Evolutionary conservation across 2,329 filamentous ascomycete genomes (phyloP).

Genomic region (Trichothecium roseum): DNA sequence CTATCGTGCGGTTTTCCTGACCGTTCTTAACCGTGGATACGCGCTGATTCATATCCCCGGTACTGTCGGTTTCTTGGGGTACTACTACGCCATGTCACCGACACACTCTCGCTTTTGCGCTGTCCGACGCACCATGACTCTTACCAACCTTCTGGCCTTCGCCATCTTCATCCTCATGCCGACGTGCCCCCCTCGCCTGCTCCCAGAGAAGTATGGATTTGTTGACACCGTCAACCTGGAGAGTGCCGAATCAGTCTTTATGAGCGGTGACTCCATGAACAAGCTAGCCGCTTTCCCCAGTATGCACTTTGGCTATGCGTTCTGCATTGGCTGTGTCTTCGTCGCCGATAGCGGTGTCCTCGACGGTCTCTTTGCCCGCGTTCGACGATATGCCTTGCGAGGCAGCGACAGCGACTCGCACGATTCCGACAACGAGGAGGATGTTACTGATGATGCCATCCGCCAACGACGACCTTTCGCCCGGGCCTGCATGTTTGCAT

Average conservation of each 20-base stretch:
- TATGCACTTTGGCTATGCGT: constrained; percentile 45
- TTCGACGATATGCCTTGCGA: constrained; percentile 41
- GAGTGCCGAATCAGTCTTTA: constrained; percentile 45
- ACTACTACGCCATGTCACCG: constrained; percentile 56
- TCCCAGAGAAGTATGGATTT: constrained; percentile 45
- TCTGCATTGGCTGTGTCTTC: constrained; percentile 40
- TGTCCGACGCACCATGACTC: constrained; percentile 42
- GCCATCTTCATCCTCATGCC: constrained; percentile 44
- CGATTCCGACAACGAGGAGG: constrained; percentile 9
- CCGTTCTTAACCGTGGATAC: constrained; percentile 57
- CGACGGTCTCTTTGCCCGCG: constrained; percentile 16
- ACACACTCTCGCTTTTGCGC: constrained; percentile 43
- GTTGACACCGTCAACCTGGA: constrained; percentile 41
- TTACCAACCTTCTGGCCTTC: constrained; percentile 46
- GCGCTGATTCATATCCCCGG: constrained; percentile 66
- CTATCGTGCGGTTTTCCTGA: constrained; percentile 35
- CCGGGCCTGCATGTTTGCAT: constrained; percentile 11
- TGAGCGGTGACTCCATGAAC: constrained; percentile 45
- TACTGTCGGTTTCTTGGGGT: constrained; percentile 51
- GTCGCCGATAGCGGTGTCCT: constrained; percentile 40
- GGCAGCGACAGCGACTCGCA: neutral
- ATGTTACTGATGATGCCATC: constrained; percentile 8
- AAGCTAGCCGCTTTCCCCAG: constrained; percentile 47
- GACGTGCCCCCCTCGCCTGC: constrained; percentile 45
- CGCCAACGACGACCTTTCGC: constrained; percentile 9